phyloP scores from a whole-genome alignment of 371 early-diverging fungal species.

The Entomophthora muscae region DNA sequence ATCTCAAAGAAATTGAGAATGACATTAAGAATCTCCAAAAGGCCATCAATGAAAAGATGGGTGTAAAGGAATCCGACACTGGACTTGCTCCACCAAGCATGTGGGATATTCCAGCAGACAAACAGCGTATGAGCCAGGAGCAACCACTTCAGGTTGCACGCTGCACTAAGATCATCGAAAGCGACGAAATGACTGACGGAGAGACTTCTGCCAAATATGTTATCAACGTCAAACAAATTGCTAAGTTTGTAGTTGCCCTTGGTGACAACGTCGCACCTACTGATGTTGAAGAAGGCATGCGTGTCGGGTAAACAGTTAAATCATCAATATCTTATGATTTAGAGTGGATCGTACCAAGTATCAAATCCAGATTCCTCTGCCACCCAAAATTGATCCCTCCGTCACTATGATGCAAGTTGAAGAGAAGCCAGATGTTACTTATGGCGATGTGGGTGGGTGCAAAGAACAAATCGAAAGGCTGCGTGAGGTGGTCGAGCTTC shows the following conservation, averaged over 20 bases:
- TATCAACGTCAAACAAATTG: conserved; percentile 98
- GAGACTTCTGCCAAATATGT: conserved; percentile 85
- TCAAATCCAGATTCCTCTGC: conserved; percentile 98
- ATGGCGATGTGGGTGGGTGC: conserved; percentile 98
- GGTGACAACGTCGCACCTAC: conserved; percentile 93
- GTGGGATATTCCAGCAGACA: conserved; percentile 99
- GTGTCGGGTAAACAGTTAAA: conserved; percentile 67
- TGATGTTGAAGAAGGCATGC: conserved; percentile 99
- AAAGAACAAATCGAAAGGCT: conserved; percentile 99
- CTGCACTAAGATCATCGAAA: conserved; percentile 93
- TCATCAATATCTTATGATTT: not conserved
- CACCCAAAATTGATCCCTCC: conserved; percentile 98
- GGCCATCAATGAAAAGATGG: conserved; percentile 93
- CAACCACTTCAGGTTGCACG: conserved; percentile 97
- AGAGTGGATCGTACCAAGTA: conserved; percentile 98
- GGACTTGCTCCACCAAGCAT: conserved; percentile 97
- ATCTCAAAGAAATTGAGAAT: conserved; percentile 75
- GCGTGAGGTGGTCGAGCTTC: conserved; percentile 98
- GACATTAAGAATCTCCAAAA: conserved; percentile 92
- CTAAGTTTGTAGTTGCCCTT: conserved; percentile 98
- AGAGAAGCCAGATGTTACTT: conserved; percentile 99
- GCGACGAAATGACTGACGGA: conserved; percentile 26
- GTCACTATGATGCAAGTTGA: conserved; percentile 99
- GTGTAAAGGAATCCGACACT: conserved; percentile 98
- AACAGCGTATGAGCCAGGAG: conserved; percentile 89